Evolutionary conservation across 805 yeast genomes (phyloP), one percentile per base, ranked within the genome.

Genomic region (Metschnikowia rubicola): DNA sequence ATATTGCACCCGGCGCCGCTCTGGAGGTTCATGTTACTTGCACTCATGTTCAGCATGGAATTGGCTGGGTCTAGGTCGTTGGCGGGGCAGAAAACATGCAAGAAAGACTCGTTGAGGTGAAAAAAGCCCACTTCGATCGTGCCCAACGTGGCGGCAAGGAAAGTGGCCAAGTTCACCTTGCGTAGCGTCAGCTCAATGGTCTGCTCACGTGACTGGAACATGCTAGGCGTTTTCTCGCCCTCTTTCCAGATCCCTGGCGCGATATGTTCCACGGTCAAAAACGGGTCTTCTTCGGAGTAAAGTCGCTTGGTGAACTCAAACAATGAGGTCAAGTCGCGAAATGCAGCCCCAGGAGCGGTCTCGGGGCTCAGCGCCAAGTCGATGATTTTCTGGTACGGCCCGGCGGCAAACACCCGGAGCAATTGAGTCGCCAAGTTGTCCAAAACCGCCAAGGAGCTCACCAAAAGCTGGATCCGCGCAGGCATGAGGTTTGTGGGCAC

Each of bases 151-250:
- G 97, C 94, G n/a, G 90, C 78, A 35, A 90, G 69, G 60, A 89
- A 94, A 0, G 96, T 89, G 0, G 96, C 88, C 53, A 94, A 67
- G 58, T 94, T 94, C 1, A 90, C 87, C 56, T 92, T 87, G 48
- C 96, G 81, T 31, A 92, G 65, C 0, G 94, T 83, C 35, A 80
- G 74, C 61, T 76, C 79, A 47, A 81, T 68, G 41, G 81, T 75
- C 51, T 81, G 84, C 55, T 83, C 88, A 49, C 81, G 77, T 43
- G 79, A 81, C 52, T 74, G 72, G 54, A 84, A 70, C 60, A 83
- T 72, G 28, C 70, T 58, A 0, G 88, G 87, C 0, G 86, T 77
- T 8, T 73, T 66, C 7, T 74, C 73, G n/a, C 83, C 83, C 53
- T 78, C 79, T 44, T 79, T 77, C 88, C 88, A 83, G 56, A 83